A percentile compares a stretch with the other conserved stretches of the same genome.
Conservation (phyloP, 2,329 filamentous ascomycete genomes). For the Tolypocladium endophyticum region DNA sequence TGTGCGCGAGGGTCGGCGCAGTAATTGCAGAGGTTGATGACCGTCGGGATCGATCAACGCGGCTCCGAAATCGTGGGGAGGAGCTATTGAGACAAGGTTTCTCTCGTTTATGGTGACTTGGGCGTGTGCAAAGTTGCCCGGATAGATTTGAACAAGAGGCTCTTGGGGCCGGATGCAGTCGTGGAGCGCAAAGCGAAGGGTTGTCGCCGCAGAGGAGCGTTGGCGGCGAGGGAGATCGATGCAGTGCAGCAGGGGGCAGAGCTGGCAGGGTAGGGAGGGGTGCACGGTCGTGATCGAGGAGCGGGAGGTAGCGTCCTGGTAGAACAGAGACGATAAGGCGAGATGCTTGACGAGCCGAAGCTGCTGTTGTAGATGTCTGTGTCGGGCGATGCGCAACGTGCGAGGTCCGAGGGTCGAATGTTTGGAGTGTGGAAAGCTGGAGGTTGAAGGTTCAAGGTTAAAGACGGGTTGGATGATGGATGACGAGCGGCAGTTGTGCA, state of each 20-base stretch:
- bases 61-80: conserved; percentile 5
- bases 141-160: not conserved
- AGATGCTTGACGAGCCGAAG: not conserved
- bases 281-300: not conserved
- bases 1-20: not conserved
- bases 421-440: not conserved
- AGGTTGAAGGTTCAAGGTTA: not conserved
- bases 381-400: not conserved
- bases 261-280: not conserved
- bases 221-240: not conserved
- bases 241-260: not conserved
- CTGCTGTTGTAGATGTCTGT: not conserved
- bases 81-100: not conserved
- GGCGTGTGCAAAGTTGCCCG: not conserved
- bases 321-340: not conserved
- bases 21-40: conserved; percentile 7
- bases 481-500: not conserved
- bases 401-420: not conserved
- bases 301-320: not conserved
- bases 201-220: not conserved
- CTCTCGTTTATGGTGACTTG: not conserved
- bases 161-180: not conserved
- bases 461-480: not conserved
- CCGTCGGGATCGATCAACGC: conserved; percentile 10
- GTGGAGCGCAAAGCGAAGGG: not conserved